Base-by-base conservation (phyloP, 345 rosid species). In the Populus tremula region DNA sequence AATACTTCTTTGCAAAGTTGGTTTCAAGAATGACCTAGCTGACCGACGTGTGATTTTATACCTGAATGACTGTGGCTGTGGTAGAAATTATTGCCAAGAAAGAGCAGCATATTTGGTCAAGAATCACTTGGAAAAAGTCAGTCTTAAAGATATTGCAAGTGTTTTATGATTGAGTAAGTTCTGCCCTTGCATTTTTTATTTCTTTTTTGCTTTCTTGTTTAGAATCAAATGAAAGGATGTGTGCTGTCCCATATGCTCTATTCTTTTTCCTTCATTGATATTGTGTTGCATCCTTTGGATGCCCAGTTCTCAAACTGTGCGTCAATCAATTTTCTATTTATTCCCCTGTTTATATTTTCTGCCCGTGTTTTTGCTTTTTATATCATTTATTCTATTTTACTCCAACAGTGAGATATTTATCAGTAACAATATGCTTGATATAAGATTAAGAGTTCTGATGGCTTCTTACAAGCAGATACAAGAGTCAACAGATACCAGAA, bases 141-240 rank as follows among this genome's bases (percentile, higher is more conserved):
- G 86, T 77, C 92, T 96, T 68, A 92, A 92, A 82, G 97, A 92
- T 73, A 77, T 82, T 72, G 90, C 94, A 79, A 73, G 54, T 88
- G 85, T 64, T 90, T 91, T 87, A 76, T 90, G 85, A 87, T 92
- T 12, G 96, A 93, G 99, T 96, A 84, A 86, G 98, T 83, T 75
- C 47, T 74, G 67, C 69, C 36, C 69, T 78, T 69, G 59, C 35
- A 68, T 25, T 67, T 31, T 21, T 74, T 25, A 43, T 23, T 11
- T 70, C 35, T 68, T 62, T 21, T 63, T 18, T 13, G 18, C 65
- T 69, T 10, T 78, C 14, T 47, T 66, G 2, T 50, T 43, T 59
- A 20, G 21, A 16, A 29, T 11, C 8, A 29, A 50, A 18, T 50
- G n/a, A 50, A 18, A 50, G 59, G 59, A 18, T 50, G 59, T 7